These are phyloP conservation scores for Malassezia cuniculi DNA, from an alignment of 1,284 basidiomycete genomes.

Conservation along the genomic window DNA sequence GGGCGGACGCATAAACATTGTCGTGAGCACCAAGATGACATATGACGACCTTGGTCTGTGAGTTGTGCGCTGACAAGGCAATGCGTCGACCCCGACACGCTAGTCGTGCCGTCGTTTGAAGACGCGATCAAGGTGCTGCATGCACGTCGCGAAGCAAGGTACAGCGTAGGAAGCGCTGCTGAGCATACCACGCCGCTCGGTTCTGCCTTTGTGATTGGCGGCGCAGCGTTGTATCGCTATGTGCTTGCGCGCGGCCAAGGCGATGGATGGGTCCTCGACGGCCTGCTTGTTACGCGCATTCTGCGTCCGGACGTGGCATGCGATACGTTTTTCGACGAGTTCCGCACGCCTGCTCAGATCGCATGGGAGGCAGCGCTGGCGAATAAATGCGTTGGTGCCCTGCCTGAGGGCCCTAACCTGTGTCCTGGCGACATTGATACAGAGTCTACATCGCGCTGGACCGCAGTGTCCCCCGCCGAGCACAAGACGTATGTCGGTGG, in stretches of 20 bases:
- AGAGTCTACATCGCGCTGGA: no score
- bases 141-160: conserved; percentile 5
- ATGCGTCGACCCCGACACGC: conserved; percentile 4
- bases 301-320: background rate
- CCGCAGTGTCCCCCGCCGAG: background rate
- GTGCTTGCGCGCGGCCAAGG: background rate
- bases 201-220: conserved; percentile 12
- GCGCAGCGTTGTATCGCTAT: conserved; percentile 11
- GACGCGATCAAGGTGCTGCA: conserved; percentile 10
- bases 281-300: conserved; percentile 12
- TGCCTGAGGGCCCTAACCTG: no score
- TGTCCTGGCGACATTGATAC: no score
- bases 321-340: conserved; percentile 12
- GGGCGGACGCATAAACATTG: conserved; percentile 62
- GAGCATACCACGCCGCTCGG: conserved; percentile 1
- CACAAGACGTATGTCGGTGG: conserved; percentile 1
- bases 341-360: conserved; percentile 8
- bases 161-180: background rate
- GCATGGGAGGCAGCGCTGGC: conserved; percentile 4
- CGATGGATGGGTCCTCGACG: conserved; percentile 5
- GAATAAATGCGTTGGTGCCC: background rate
- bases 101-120: conserved; percentile 9
- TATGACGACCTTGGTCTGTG: background rate
- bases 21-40: conserved; percentile 52
- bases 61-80: background rate